Evolutionary conservation across 2,329 filamentous ascomycete species (phyloP).

Genomic region (Botrytis porri): DNA sequence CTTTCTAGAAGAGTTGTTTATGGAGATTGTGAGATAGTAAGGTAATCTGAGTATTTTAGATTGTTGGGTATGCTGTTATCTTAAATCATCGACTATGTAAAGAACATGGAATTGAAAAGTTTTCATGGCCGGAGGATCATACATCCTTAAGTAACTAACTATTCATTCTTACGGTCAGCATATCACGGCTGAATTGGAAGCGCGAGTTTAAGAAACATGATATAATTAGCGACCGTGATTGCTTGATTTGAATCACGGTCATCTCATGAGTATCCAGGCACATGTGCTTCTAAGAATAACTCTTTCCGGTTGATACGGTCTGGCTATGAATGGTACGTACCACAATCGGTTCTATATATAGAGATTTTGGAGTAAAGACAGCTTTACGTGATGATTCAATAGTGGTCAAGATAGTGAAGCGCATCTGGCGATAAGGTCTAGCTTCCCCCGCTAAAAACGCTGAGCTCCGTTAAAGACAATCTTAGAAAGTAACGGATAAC

Average conservation of each 20-base stretch:
- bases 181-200: neutral
- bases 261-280: neutral
- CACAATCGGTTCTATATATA: neutral
- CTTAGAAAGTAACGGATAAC: neutral
- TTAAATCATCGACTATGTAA: neutral
- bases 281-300: neutral
- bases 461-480: neutral
- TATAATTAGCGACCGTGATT: neutral
- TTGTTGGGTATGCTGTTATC: too few relatives aligned
- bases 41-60: rapidly evolving
- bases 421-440: neutral
- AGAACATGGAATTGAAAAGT: neutral
- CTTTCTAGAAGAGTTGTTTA: neutral
- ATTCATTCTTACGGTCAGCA: neutral
- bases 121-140: neutral
- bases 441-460: neutral
- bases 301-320: neutral
- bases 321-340: neutral
- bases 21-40: neutral
- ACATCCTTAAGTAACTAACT: neutral
- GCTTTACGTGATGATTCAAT: neutral
- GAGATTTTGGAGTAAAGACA: neutral
- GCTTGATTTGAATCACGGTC: neutral
- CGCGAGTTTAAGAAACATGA: neutral
- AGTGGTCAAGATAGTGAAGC: neutral